Evolutionary conservation across 2,329 filamentous ascomycete species (phyloP).

Genomic region (Teratosphaeria epicoccoides): DNA sequence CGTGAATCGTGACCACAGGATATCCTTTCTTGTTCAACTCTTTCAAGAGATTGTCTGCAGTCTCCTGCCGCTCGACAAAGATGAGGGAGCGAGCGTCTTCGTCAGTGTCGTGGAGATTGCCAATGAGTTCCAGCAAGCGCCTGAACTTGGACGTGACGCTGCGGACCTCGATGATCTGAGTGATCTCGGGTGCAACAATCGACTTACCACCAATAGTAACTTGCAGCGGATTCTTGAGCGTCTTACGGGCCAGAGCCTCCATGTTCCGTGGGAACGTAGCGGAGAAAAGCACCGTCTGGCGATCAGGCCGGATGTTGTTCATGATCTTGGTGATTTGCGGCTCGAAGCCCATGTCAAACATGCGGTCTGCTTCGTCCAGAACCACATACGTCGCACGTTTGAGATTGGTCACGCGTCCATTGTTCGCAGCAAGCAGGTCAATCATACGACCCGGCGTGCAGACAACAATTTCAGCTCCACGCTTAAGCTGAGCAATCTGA

Average conservation of each 20-base stretch:
- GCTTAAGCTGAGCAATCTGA: constrained; percentile 92
- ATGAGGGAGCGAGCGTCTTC: constrained; percentile 84
- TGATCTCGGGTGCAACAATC: constrained; percentile 61
- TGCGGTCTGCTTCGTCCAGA: constrained; percentile 91
- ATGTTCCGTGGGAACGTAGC: constrained; percentile 93
- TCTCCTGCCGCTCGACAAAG: constrained; percentile 29
- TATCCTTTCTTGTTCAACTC: constrained; percentile 77
- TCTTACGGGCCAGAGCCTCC: constrained; percentile 81
- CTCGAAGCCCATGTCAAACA: constrained; percentile 99
- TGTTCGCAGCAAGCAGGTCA: constrained; percentile 84
- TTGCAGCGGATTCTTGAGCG: constrained; percentile 73
- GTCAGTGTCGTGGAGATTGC: constrained; percentile 73
- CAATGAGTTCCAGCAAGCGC: constrained; percentile 73
- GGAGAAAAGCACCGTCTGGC: constrained; percentile 90
- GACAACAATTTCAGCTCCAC: constrained; percentile 87
- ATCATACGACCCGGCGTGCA: constrained; percentile 94
- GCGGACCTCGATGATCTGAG: constrained; percentile 80
- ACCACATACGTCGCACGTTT: constrained; percentile 86
- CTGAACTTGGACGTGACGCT: constrained; percentile 75
- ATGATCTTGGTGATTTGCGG: constrained; percentile 97
- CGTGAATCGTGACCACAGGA: constrained; percentile 86
- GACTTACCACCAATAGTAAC: constrained; percentile 84
- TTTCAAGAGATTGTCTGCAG: constrained; percentile 41
- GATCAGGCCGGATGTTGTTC: constrained; percentile 78
- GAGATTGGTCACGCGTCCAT: constrained; percentile 86